phyloP scores from a whole-genome alignment of 768 basidiomycete species.

The Phlebiopsis flavidoalba region DNA sequence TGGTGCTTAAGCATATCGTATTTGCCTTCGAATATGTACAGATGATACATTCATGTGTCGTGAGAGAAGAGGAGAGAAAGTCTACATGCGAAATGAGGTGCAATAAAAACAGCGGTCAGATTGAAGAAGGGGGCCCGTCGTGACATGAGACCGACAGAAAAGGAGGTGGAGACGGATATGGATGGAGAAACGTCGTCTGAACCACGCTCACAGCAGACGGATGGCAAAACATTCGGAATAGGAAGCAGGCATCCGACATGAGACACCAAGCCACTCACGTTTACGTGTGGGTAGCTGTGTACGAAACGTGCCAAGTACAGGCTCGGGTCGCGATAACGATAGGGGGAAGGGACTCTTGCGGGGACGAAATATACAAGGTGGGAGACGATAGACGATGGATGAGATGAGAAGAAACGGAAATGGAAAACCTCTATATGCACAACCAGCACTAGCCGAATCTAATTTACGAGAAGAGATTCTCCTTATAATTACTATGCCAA shows the following conservation, averaged over 20 bases:
- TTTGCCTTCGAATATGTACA: too few relatives aligned
- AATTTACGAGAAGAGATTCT: not conserved
- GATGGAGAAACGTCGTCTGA: not conserved
- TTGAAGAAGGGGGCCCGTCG: too few relatives aligned
- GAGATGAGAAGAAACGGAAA: not conserved
- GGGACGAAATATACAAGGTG: not conserved
- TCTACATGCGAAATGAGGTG: too few relatives aligned
- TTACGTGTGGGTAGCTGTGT: too few relatives aligned
- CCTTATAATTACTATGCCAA: not conserved
- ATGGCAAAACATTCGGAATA: not conserved
- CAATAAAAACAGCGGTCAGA: too few relatives aligned
- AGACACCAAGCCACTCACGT: too few relatives aligned
- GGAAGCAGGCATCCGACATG: too few relatives aligned
- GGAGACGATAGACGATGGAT: not conserved
- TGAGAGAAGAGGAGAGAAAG: not conserved
- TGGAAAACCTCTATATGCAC: slow-evolving; percentile 1
- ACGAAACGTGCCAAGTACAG: too few relatives aligned
- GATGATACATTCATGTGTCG: too few relatives aligned
- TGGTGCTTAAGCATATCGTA: too few relatives aligned
- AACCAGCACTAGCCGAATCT: not conserved
- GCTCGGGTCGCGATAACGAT: too few relatives aligned
- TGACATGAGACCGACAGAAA: not conserved
- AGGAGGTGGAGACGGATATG: not conserved
- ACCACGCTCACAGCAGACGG: too few relatives aligned
- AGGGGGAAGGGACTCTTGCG: not conserved